Percentiles rank a stretch among this genome's conserved stretches.
Conservation (phyloP, 805 yeast species). For the Barnettozyma wickerhamii region DNA sequence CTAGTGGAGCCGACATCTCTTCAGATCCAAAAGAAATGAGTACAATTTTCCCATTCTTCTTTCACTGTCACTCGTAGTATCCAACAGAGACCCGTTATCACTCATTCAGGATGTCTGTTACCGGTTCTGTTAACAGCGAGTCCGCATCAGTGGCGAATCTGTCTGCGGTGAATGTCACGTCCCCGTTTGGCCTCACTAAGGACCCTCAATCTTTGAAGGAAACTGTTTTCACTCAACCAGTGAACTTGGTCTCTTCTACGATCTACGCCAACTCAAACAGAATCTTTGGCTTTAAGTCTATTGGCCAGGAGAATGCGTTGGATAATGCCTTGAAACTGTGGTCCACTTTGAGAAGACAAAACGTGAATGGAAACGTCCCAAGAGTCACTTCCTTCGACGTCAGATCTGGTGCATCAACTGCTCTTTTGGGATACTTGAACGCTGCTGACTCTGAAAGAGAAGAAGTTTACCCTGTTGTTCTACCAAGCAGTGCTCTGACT, state of each 20-base stretch:
- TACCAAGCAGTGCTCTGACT: constrained; percentile 64
- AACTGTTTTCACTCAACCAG: constrained; percentile 49
- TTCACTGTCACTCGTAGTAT: no score
- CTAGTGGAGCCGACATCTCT: constrained; percentile 1
- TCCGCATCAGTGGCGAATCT: constrained; percentile 23
- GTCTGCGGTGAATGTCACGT: constrained; percentile 35
- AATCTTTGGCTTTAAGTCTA: constrained; percentile 67
- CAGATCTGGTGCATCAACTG: constrained; percentile 79
- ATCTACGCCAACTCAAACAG: constrained; percentile 45
- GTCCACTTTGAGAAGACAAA: constrained; percentile 47
- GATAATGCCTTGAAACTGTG: constrained; percentile 60
- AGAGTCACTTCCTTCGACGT: constrained; percentile 57
- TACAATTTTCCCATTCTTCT: neutral
- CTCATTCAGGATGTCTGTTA: constrained; percentile 18
- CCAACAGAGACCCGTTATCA: no score
- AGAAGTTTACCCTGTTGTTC: constrained; percentile 40
- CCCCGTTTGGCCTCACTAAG: constrained; percentile 60
- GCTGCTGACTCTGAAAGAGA: constrained; percentile 27
- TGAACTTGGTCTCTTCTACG: constrained; percentile 49
- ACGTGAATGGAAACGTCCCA: constrained; percentile 57
- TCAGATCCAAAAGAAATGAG: neutral
- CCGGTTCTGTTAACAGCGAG: constrained; percentile 20
- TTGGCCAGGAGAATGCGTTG: constrained; percentile 55
- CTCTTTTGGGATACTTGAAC: constrained; percentile 66
- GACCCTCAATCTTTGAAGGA: constrained; percentile 50